Evolutionary conservation across 2,329 filamentous ascomycete species (phyloP).

Genomic region (Diplodia intermedia): DNA sequence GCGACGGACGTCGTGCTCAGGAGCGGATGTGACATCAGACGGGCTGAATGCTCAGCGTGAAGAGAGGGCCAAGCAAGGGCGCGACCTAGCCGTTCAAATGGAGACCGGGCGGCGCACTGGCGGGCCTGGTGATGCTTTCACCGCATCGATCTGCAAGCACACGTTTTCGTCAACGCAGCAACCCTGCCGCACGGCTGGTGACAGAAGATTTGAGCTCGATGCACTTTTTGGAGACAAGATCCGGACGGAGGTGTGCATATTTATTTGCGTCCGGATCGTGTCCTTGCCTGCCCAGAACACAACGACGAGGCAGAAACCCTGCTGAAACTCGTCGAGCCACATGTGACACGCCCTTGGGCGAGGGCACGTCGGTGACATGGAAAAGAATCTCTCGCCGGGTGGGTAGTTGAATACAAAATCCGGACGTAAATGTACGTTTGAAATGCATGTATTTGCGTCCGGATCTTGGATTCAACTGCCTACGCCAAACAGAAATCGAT

Average conservation of each 20-base stretch:
- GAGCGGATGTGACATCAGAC: constrained; percentile 33
- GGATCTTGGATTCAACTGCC: too few species aligned
- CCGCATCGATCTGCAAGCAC: constrained; percentile 33
- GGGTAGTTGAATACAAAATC: too few species aligned
- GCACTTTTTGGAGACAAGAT: too few species aligned
- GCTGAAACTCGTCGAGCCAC: constrained; percentile 24
- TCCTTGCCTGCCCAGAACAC: too few species aligned
- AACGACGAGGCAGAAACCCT: too few species aligned
- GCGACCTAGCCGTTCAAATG: constrained; percentile 25
- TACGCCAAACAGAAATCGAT: constrained; percentile 16
- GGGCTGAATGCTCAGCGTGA: constrained; percentile 22
- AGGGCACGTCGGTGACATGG: too few species aligned
- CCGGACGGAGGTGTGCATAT: too few species aligned
- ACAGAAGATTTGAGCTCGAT: too few species aligned
- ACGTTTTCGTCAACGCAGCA: constrained; percentile 30
- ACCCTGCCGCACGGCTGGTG: constrained; percentile 3
- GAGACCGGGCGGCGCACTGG: constrained; percentile 9
- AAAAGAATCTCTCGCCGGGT: too few species aligned
- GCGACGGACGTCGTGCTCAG: constrained; percentile 29
- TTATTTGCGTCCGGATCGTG: too few species aligned
- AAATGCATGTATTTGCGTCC: too few species aligned
- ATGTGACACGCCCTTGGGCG: constrained; percentile 20
- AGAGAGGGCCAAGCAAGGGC: constrained; percentile 32
- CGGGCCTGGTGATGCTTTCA: constrained; percentile 31
- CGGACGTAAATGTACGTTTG: too few species aligned